Evolutionary conservation across 2,329 filamentous ascomycete genomes (phyloP).

Genomic region (Claviceps maximensis): DNA sequence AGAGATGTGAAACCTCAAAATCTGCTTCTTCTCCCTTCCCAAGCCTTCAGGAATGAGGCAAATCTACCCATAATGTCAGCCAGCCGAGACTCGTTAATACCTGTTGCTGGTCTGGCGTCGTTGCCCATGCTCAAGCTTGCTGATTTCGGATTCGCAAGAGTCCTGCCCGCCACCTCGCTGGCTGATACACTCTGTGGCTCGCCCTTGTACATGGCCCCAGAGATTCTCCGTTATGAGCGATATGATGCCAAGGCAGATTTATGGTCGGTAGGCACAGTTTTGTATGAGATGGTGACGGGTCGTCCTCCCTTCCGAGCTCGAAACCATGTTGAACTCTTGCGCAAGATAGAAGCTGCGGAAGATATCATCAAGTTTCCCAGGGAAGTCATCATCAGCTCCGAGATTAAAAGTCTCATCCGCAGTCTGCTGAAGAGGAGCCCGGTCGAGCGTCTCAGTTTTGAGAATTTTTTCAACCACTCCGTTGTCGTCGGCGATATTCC

Average conservation of each 20-base stretch:
- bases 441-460: slow-evolving; percentile 72
- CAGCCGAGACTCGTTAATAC: slow-evolving; percentile 68
- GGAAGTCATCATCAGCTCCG: slow-evolving; percentile 55
- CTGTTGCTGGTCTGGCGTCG: slow-evolving; percentile 66
- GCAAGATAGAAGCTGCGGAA: slow-evolving; percentile 80
- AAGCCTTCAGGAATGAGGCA: slow-evolving; percentile 49
- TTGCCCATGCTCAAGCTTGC: slow-evolving; percentile 95
- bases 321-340: slow-evolving; percentile 87
- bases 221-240: slow-evolving; percentile 92
- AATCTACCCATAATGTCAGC: slow-evolving; percentile 54
- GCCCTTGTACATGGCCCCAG: slow-evolving; percentile 95
- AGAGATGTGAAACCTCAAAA: slow-evolving; percentile 98
- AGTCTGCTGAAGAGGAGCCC: slow-evolving; percentile 74
- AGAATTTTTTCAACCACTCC: slow-evolving; percentile 66
- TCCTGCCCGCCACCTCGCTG: slow-evolving; percentile 77
- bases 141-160: slow-evolving; percentile 95
- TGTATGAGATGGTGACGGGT: slow-evolving; percentile 90
- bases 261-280: slow-evolving; percentile 92
- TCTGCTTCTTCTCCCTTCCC: slow-evolving; percentile 73
- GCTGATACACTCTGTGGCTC: slow-evolving; percentile 95
- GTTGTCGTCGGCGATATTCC: slow-evolving; percentile 68
- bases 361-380: slow-evolving; percentile 75
- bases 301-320: slow-evolving; percentile 80
- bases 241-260: slow-evolving; percentile 95
- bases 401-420: slow-evolving; percentile 71